phyloP scores from a whole-genome alignment of 202 grass and related monocot genomes.

The Tripidium arundinaceum region DNA sequence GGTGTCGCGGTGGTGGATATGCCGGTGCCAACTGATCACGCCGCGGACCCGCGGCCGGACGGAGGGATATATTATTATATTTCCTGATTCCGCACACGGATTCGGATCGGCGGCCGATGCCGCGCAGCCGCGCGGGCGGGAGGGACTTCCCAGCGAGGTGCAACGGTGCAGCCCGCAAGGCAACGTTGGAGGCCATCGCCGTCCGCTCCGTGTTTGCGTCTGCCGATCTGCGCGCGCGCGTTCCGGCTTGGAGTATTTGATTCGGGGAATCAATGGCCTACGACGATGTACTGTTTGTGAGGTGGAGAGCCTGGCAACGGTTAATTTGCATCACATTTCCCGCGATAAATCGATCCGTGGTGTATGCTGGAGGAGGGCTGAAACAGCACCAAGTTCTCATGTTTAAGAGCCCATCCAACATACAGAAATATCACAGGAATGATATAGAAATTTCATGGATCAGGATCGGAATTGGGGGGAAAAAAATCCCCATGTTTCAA shows the following conservation, averaged over 20 bases:
- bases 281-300: not conserved
- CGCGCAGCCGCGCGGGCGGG: not conserved
- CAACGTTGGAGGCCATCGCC: not conserved
- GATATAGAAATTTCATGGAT: too few relatives aligned
- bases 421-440: too few relatives aligned
- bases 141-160: not conserved
- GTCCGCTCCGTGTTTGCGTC: not conserved
- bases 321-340: not conserved
- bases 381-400: not conserved
- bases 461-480: too few relatives aligned
- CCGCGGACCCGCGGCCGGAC: too few relatives aligned
- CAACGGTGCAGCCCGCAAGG: not conserved
- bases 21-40: not conserved
- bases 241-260: not conserved
- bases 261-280: slow-evolving; percentile 8
- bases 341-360: not conserved
- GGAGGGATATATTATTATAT: too few relatives aligned
- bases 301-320: not conserved
- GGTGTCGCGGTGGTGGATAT: not conserved
- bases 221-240: not conserved
- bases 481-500: too few relatives aligned
- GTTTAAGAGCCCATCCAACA: too few relatives aligned
- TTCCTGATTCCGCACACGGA: slow-evolving; percentile 16
- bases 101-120: slow-evolving; percentile 21
- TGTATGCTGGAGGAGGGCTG: not conserved